Conservation (phyloP, 306 rosid genomes). For the Vigna radiata region DNA sequence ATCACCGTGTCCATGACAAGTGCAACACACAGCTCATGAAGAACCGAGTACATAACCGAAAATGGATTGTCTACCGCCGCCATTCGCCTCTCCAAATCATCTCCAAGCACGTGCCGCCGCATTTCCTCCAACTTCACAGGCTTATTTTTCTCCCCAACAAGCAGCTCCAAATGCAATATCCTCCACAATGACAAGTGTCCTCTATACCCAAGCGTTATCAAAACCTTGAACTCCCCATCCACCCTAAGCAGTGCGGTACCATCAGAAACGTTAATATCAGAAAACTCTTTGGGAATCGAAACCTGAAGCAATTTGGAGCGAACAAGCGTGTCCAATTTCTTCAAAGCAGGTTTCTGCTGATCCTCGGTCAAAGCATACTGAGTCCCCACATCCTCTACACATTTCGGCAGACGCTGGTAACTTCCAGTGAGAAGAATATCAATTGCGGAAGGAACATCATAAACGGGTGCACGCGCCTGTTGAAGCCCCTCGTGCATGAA, state of each 20-base stretch:
- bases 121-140: slow-evolving; percentile 72
- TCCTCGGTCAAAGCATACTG: slow-evolving; percentile 79
- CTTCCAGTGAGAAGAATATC: slow-evolving; percentile 88
- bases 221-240: slow-evolving; percentile 90
- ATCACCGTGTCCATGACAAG: slow-evolving; percentile 92
- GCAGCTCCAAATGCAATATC: slow-evolving; percentile 92
- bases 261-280: slow-evolving; percentile 72
- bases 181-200: slow-evolving; percentile 98
- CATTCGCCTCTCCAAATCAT: slow-evolving; percentile 98
- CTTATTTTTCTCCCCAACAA: slow-evolving; percentile 87
- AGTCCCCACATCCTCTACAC: slow-evolving; percentile 81
- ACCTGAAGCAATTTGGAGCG: slow-evolving; percentile 87
- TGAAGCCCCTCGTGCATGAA: slow-evolving; percentile 99
- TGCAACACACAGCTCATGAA: slow-evolving; percentile 89
- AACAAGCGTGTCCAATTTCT: slow-evolving; percentile 87
- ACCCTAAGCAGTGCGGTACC: slow-evolving; percentile 84
- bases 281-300: slow-evolving; percentile 82
- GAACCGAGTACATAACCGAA: slow-evolving; percentile 73
- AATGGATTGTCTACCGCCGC: slow-evolving; percentile 92
- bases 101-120: slow-evolving; percentile 78
- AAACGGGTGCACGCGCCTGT: slow-evolving; percentile 97
- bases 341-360: slow-evolving; percentile 89
- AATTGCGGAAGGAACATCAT: slow-evolving; percentile 94
- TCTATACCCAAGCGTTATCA: slow-evolving; percentile 93
- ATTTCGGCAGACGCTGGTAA: slow-evolving; percentile 86